Evolutionary conservation across 352 stramenopile genomes (phyloP).

Genomic region (Labyrinthula sp.): DNA sequence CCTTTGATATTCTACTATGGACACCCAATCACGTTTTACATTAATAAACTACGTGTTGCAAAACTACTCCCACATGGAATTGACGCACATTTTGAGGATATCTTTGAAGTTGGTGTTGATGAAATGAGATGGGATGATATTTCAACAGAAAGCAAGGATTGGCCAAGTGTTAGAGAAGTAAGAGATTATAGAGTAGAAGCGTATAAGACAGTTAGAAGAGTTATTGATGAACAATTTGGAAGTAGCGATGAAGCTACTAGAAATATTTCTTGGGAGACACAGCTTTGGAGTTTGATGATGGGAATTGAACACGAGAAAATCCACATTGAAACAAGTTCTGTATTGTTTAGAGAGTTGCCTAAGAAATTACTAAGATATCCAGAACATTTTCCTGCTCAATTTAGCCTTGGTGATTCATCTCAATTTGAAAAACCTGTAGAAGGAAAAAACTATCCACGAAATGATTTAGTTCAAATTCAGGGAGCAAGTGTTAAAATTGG

Average conservation of each 20-base stretch:
- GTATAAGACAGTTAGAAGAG: constrained; percentile 56
- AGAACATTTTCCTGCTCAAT: constrained; percentile 54
- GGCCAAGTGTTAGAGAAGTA: constrained; percentile 65
- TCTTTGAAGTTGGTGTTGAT: constrained; percentile 88
- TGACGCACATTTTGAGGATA: constrained; percentile 73
- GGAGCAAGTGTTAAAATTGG: constrained; percentile 51
- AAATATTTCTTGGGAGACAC: neutral
- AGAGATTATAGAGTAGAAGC: constrained; percentile 67
- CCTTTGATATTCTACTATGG: constrained; percentile 95
- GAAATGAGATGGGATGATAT: constrained; percentile 97
- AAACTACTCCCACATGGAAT: constrained; percentile 59
- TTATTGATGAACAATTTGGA: constrained; percentile 60
- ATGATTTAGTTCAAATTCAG: constrained; percentile 55
- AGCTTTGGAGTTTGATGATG: constrained; percentile 77
- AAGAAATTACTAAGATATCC: constrained; percentile 60
- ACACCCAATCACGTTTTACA: constrained; percentile 76
- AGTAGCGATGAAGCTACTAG: neutral
- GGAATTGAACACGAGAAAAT: constrained; percentile 86
- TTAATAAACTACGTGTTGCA: constrained; percentile 83
- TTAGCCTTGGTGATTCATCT: constrained; percentile 47
- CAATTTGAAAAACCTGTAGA: constrained; percentile 42
- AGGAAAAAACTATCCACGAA: constrained; percentile 58
- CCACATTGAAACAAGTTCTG: constrained; percentile 84
- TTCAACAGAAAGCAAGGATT: constrained; percentile 81
- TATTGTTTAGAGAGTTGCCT: constrained; percentile 72